phyloP scores from a whole-genome alignment of 805 yeast species.

The Blastobotrys americana region DNA sequence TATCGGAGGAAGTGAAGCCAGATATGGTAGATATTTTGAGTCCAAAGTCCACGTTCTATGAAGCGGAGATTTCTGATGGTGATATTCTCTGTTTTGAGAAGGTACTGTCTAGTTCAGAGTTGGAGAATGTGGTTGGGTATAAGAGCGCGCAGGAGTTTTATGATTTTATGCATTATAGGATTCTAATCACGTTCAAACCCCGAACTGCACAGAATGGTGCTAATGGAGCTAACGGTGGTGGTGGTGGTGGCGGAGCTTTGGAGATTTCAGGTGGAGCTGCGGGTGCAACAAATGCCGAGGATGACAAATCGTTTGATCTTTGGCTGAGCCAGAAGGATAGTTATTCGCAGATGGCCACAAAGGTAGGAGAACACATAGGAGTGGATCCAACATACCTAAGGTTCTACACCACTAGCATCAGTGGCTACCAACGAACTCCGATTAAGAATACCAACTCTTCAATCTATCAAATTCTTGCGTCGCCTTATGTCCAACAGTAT shows the following conservation, averaged over 20 bases:
- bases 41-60: constrained; percentile 23
- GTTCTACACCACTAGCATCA: constrained; percentile 54
- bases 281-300: constrained; percentile 12
- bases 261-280: constrained; percentile 15
- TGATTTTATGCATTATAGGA: constrained; percentile 29
- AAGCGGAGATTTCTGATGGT: constrained; percentile 31
- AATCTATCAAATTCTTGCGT: constrained; percentile 30
- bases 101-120: constrained; percentile 18
- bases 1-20: constrained; percentile 32
- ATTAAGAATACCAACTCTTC: constrained; percentile 30
- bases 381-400: constrained; percentile 57
- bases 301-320: constrained; percentile 30
- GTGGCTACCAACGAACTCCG: constrained; percentile 38
- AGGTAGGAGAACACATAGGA: constrained; percentile 47
- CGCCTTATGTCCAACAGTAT: constrained; percentile 14
- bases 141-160: constrained; percentile 24
- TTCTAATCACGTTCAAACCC: constrained; percentile 21
- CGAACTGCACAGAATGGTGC: background rate
- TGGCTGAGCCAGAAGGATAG: constrained; percentile 61
- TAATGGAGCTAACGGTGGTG: background rate
- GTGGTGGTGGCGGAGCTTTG: background rate
- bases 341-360: constrained; percentile 54
- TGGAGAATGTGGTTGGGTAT: constrained; percentile 12
- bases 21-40: constrained; percentile 28
- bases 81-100: constrained; percentile 33